Base-by-base conservation (phyloP, 129 eudicot species). In the Tanacetum coccineum region DNA sequence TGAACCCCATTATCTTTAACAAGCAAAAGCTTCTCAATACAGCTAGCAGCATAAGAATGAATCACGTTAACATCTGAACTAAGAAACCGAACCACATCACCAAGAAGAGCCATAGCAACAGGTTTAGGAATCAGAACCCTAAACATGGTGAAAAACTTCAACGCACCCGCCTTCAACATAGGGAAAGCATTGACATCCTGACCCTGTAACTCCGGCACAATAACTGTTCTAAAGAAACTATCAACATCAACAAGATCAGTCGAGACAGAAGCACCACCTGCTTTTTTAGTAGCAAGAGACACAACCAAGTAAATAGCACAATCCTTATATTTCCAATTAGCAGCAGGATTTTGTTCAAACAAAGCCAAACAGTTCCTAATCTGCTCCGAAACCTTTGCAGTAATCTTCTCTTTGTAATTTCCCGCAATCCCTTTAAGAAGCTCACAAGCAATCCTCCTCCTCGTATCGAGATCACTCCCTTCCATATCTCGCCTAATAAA, bases 31-130 rank as follows among this genome's bases (percentile, higher is more conserved):
- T 93, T 89, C 67, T 93, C 99, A 53, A 93, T 84, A 77, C 95
- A 93, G 70, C 85, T 89, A n/a, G 95, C 99, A 22, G 96, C 96
- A 77, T 93, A 93, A n/a, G 99, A 93, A 59, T 93, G 99, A 60
- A 89, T 95, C 66, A 93, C 95, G 72, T 93, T 93, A 9, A 87
- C 81, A 67, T 88, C 99, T 21, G 95, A 79, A 36, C 51, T 36
- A 54, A 93, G 95, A 66, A 84, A 86, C 40, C 93, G 78, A 14
- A 86, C 83, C 49, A 93, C 96, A 67, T 89, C 96, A 42, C 86
- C 95, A 12, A 93, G 65, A 70, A 93, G 80, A 14, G 93, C 82
- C 76, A 93, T 22, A 14, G 95, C 90, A 68, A 76, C 40, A 0
- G 79, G 80, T 69, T 93, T 89, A n/a, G 95, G 76, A 30, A 93